Percentiles rank a stretch among this genome's conserved stretches.
Conservation (phyloP, 176 grass and related monocot species). For the Phoenix dactylifera region DNA sequence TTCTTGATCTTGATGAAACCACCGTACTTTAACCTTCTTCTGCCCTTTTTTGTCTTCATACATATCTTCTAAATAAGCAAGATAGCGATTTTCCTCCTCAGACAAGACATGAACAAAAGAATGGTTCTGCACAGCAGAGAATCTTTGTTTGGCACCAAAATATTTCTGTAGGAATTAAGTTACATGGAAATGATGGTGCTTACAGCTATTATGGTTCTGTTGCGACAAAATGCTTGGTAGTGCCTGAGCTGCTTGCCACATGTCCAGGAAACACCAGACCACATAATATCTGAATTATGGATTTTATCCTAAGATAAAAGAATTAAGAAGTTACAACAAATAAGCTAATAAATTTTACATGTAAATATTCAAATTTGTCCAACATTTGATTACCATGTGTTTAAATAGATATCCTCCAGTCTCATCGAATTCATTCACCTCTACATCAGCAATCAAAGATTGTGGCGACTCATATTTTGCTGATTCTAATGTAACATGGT, state of each 20-base stretch:
- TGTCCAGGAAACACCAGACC: conserved; percentile 87
- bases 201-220: conserved; percentile 77
- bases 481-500: conserved; percentile 22
- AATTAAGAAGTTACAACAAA: background rate
- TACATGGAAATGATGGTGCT: conserved; percentile 11
- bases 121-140: conserved; percentile 39
- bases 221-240: conserved; percentile 76
- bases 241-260: conserved; percentile 85
- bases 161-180: background rate
- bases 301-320: conserved; percentile 42
- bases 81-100: conserved; percentile 80
- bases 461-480: conserved; percentile 23
- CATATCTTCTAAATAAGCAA: conserved; percentile 99
- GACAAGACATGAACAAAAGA: conserved; percentile 89
- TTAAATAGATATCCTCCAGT: conserved; percentile 28
- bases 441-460: conserved; percentile 20
- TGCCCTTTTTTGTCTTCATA: conserved; percentile 95
- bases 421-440: conserved; percentile 44
- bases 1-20: conserved; percentile 98
- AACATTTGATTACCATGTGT: conserved; percentile 30
- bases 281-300: conserved; percentile 66
- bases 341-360: conserved; percentile 7
- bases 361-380: background rate
- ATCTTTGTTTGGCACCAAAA: conserved; percentile 10
- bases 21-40: conserved; percentile 98